phyloP scores from a whole-genome alignment of 2,329 filamentous ascomycete genomes.

The Pseudogymnoascus sp. region DNA sequence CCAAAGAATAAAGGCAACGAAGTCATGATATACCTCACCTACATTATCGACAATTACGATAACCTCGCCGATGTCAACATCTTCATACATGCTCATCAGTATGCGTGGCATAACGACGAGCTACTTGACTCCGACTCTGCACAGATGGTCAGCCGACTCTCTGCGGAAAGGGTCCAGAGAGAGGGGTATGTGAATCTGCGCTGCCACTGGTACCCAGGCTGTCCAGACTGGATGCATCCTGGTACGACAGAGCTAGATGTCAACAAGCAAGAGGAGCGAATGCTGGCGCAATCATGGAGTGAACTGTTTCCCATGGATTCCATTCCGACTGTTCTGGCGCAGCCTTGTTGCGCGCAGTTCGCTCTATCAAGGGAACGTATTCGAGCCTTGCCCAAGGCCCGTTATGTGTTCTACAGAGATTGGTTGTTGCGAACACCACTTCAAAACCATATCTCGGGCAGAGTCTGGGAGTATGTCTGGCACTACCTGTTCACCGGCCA shows the following conservation, averaged over 20 bases:
- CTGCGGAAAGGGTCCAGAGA: conserved; percentile 34
- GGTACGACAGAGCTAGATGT: conserved; percentile 33
- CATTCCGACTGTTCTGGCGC: conserved; percentile 43
- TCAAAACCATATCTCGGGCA: conserved; percentile 46
- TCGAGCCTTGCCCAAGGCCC: conserved; percentile 37
- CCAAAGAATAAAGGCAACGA: conserved; percentile 39
- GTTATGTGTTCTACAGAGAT: conserved; percentile 49
- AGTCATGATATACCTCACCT: conserved; percentile 36
- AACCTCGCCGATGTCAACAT: conserved; percentile 33
- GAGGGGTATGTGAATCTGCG: conserved; percentile 54
- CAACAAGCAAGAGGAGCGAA: conserved; percentile 38
- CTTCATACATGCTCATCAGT: conserved; percentile 39
- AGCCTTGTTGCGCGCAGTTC: conserved; percentile 58
- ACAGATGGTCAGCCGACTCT: conserved; percentile 20
- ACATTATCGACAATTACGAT: conserved; percentile 56
- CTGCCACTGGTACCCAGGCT: conserved; percentile 50
- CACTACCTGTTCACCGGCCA: conserved; percentile 34
- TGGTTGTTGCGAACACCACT: conserved; percentile 51
- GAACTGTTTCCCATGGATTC: conserved; percentile 39
- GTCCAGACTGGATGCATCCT: conserved; percentile 50
- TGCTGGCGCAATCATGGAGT: conserved; percentile 39
- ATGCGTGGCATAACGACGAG: conserved; percentile 30
- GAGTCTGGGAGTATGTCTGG: conserved; percentile 59
- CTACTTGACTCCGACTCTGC: conserved; percentile 20
- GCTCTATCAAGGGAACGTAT: conserved; percentile 49